Base-by-base conservation (phyloP, 371 early-diverging fungal genomes). In the Rhizoclosmatium hyalinum region DNA sequence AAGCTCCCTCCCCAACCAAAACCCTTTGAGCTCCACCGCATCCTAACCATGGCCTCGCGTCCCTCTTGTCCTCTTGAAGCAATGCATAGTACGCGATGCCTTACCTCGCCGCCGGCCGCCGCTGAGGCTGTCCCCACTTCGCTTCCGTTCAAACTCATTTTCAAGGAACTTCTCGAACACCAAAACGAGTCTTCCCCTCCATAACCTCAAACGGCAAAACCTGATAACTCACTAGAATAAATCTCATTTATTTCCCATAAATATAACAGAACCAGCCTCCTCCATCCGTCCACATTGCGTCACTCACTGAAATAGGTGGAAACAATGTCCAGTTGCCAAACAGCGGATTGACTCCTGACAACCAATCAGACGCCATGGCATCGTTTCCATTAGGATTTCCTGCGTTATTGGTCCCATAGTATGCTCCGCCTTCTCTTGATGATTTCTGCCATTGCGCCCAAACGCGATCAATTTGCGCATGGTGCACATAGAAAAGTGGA, bases 401-500 rank as follows among this genome's bases (percentile, higher is more conserved):
- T n/a, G 66, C 8, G 24, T 66, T 24, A 4, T 12, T 4, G 66
- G 3, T 46, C 43, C 66, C 66, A 47, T 19, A 66, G 24, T 66
- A 80, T 44, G 24, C 39, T 43, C 74, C 80, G 2, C 60, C 19
- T 3, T 39, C 19, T 17, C 79, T 77, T 62, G 79, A 41, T 32
- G 80, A 77, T 3, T 72, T 45, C 68, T 88, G 88, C 84, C 85
- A 88, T 19, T 81, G 60, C 47, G 53, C 19, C 89, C 89, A 91
- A 43, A 87, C 55, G 39, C 85, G 80, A 76, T 91, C 91, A 24
- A 89, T 70, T 73, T 83, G 87, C 69, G 80, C 73, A 76, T 91
- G 91, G 74, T 90, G 90, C 63, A 90, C 69, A 65, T 68, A 88
- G 75, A 90, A 90, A 14, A 90, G 73, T 32, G 88, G 89, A 75